Evolutionary conservation across 2,329 filamentous ascomycete genomes (phyloP).

Genomic region (Xylariaceae sp.): DNA sequence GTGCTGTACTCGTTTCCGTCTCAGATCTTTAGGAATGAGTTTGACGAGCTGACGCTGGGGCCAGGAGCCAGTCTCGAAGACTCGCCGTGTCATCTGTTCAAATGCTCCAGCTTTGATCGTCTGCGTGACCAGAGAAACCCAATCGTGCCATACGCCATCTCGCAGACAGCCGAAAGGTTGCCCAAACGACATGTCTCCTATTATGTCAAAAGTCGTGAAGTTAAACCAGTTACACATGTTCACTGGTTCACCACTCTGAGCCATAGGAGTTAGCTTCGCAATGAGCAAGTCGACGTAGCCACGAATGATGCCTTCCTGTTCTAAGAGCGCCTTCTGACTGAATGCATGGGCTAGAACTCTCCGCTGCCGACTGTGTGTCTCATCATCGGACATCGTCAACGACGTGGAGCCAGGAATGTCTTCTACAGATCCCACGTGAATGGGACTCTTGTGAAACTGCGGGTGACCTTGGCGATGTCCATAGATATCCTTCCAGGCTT

Average conservation of each 20-base stretch:
- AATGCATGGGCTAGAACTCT: background rate
- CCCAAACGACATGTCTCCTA: background rate
- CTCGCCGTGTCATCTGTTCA: background rate
- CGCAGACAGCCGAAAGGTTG: background rate
- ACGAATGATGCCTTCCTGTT: background rate
- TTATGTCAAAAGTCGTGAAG: background rate
- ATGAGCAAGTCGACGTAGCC: background rate
- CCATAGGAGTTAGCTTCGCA: background rate
- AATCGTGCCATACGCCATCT: background rate
- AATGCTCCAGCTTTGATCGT: background rate
- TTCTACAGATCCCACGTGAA: too few relatives aligned
- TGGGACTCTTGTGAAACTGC: too few relatives aligned
- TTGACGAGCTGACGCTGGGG: background rate
- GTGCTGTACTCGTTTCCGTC: too few relatives aligned
- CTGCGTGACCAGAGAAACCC: background rate
- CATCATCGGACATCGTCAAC: too few relatives aligned
- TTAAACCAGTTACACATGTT: background rate
- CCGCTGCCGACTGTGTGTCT: background rate
- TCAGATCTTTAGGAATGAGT: too few relatives aligned
- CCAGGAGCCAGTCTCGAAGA: background rate
- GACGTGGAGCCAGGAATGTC: too few relatives aligned
- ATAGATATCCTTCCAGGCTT: too few relatives aligned
- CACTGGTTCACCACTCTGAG: background rate
- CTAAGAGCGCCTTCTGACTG: background rate
- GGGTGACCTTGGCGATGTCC: too few relatives aligned